Evolutionary conservation across 1,284 basidiomycete species (phyloP).

Genomic region (Boletellus deceptivus): DNA sequence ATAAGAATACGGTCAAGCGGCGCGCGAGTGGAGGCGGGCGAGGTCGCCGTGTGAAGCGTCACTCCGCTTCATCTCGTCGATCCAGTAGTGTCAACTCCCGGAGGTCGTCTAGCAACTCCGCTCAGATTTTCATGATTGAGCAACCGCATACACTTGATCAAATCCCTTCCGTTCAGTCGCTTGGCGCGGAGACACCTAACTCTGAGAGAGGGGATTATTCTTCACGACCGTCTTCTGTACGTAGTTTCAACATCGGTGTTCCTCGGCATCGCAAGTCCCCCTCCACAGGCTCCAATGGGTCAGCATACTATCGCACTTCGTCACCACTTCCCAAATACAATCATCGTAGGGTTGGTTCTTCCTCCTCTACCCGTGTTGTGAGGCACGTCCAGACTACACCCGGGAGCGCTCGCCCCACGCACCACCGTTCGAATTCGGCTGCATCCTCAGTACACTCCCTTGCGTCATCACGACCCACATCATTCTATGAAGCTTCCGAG

Average conservation of each 20-base stretch:
- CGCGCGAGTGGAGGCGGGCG: constrained; percentile 43
- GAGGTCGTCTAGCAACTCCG: constrained; percentile 66
- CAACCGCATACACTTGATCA: constrained; percentile 49
- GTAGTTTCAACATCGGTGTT: constrained; percentile 54
- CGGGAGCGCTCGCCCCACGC: constrained; percentile 38
- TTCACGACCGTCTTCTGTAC: constrained; percentile 72
- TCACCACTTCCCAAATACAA: constrained; percentile 65
- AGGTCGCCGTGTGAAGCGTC: constrained; percentile 56
- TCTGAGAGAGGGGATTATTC: constrained; percentile 73
- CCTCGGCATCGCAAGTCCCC: constrained; percentile 68
- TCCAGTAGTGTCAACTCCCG: constrained; percentile 82
- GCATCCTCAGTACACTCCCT: constrained; percentile 73
- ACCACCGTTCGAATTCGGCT: constrained; percentile 67
- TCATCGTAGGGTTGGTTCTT: constrained; percentile 69
- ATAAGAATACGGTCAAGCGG: constrained; percentile 46
- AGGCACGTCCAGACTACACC: constrained; percentile 52
- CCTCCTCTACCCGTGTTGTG: constrained; percentile 75
- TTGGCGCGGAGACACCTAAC: constrained; percentile 74
- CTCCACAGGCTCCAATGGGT: constrained; percentile 71
- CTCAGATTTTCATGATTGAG: constrained; percentile 57
- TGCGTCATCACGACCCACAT: constrained; percentile 68
- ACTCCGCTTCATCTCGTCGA: constrained; percentile 67
- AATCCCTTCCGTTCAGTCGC: constrained; percentile 57
- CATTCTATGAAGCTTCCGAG: constrained; percentile 73
- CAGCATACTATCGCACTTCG: constrained; percentile 56